These are phyloP conservation scores for Elsinoe fawcettii DNA, from an alignment of 2,329 filamentous ascomycete species.

Conservation along the genomic window DNA sequence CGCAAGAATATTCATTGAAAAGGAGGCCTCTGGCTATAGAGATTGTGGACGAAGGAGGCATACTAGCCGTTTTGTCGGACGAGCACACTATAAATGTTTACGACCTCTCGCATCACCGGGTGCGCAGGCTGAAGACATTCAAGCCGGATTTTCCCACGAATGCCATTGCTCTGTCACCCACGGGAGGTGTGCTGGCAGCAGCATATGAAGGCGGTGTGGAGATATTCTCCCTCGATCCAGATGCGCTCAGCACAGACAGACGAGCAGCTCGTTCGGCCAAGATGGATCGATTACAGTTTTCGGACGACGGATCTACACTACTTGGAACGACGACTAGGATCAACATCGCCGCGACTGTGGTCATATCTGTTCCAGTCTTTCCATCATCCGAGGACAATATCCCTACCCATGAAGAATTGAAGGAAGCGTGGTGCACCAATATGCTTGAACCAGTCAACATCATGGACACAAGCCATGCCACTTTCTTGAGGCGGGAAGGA, in stretches of 20 bases:
- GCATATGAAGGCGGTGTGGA: slow-evolving; percentile 83
- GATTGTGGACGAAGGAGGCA: slow-evolving; percentile 66
- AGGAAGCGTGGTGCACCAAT: slow-evolving; percentile 33
- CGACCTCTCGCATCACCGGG: slow-evolving; percentile 56
- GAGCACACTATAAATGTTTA: slow-evolving; percentile 81
- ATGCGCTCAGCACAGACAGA: slow-evolving; percentile 37
- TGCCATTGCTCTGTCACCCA: slow-evolving; percentile 72
- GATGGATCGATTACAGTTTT: slow-evolving; percentile 32
- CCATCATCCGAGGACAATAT: slow-evolving; percentile 24
- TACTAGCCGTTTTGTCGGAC: slow-evolving; percentile 70
- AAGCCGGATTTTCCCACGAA: slow-evolving; percentile 69
- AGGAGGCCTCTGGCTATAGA: slow-evolving; percentile 68
- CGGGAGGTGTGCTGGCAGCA: slow-evolving; percentile 72
- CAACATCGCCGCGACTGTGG: slow-evolving; percentile 30
- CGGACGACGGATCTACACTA: slow-evolving; percentile 31
- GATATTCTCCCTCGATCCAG: slow-evolving; percentile 64
- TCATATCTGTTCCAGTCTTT: slow-evolving; percentile 31
- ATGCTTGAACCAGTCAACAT: slow-evolving; percentile 33
- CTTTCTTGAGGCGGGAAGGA: slow-evolving; percentile 29
- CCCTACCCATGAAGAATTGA: slow-evolving; percentile 30
- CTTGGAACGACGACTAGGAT: slow-evolving; percentile 32
- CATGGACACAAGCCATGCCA: slow-evolving; percentile 32
- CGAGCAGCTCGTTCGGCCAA: slow-evolving; percentile 29
- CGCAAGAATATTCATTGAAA: slow-evolving; percentile 71
- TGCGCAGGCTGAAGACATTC: slow-evolving; percentile 59